Conservation (phyloP, 2,329 filamentous ascomycete genomes). For the Beauveria brongniartii region DNA sequence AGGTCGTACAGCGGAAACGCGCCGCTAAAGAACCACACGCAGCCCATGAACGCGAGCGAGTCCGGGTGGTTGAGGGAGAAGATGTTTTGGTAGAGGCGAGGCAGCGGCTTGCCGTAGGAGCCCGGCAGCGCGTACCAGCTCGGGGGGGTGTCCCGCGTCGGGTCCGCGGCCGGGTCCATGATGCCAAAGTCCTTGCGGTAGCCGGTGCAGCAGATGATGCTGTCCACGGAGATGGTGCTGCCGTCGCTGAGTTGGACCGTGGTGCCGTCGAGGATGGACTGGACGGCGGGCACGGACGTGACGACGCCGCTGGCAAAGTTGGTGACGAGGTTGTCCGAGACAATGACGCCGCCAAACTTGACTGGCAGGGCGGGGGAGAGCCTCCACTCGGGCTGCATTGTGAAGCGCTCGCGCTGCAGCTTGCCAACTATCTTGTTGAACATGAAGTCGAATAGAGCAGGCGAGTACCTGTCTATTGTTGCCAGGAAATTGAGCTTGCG, state of each 20-base stretch:
- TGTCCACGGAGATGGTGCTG: conserved; percentile 19
- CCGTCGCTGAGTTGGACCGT: conserved; percentile 22
- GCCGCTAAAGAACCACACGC: conserved; percentile 26
- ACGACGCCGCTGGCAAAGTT: conserved; percentile 30
- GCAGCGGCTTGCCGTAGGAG: conserved; percentile 23
- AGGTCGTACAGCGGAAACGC: conserved; percentile 33
- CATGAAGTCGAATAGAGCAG: conserved; percentile 16
- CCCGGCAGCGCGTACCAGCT: conserved; percentile 18
- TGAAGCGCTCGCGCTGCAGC: conserved; percentile 18
- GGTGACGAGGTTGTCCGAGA: conserved; percentile 21
- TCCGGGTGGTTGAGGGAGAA: conserved; percentile 35
- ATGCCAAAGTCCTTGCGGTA: conserved; percentile 23
- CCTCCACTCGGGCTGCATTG: conserved; percentile 21
- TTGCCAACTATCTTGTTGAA: conserved; percentile 15
- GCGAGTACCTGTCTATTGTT: conserved; percentile 20
- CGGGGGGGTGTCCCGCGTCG: conserved; percentile 17
- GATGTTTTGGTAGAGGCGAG: conserved; percentile 34
- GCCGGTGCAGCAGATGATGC: conserved; percentile 28
- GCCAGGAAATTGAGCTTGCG: conserved; percentile 23
- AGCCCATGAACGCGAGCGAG: conserved; percentile 35
- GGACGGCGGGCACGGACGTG: conserved; percentile 24
- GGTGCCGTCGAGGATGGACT: conserved; percentile 21
- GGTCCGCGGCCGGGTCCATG: conserved; percentile 20
- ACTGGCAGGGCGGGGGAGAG: conserved; percentile 16
- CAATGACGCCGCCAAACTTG: conserved; percentile 17